Percentiles rank a stretch among this genome's conserved stretches.
phyloP scores from a whole-genome alignment of 176 grass and related monocot genomes.

The Oryza brachyantha region DNA sequence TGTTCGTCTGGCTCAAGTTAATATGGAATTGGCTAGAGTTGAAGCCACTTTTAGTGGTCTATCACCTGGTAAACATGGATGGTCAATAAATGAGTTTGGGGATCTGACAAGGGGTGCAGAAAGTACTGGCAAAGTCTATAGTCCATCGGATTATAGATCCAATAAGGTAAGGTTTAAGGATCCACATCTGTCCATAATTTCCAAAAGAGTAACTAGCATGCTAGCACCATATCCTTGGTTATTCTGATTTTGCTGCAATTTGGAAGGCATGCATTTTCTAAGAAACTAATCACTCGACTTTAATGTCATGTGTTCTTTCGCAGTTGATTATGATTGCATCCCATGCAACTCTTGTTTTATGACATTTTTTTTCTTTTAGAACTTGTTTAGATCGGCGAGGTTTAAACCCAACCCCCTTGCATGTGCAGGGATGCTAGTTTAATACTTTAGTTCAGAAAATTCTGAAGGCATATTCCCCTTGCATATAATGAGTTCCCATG shows the following conservation, averaged over 20 bases:
- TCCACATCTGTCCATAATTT: neutral
- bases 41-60: conserved; percentile 94
- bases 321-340: neutral
- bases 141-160: conserved; percentile 42
- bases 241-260: neutral
- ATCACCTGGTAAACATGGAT: conserved; percentile 87
- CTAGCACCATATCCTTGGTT: neutral
- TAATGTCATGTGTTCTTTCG: neutral
- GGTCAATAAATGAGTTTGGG: conserved; percentile 95
- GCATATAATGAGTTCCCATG: neutral
- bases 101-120: conserved; percentile 87
- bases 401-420: neutral
- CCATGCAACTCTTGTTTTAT: neutral
- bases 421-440: neutral
- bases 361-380: neutral
- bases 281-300: neutral
- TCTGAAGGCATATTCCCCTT: neutral
- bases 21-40: conserved; percentile 82
- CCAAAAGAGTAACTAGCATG: neutral
- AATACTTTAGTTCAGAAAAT: neutral
- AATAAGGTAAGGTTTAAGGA: conserved; percentile 50
- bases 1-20: conserved; percentile 90
- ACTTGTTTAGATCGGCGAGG: neutral
- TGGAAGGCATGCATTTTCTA: neutral
- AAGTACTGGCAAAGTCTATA: conserved; percentile 84